Evolutionary conservation across 1,284 basidiomycete genomes (phyloP).

Genomic region (Malassezia slooffiae): DNA sequence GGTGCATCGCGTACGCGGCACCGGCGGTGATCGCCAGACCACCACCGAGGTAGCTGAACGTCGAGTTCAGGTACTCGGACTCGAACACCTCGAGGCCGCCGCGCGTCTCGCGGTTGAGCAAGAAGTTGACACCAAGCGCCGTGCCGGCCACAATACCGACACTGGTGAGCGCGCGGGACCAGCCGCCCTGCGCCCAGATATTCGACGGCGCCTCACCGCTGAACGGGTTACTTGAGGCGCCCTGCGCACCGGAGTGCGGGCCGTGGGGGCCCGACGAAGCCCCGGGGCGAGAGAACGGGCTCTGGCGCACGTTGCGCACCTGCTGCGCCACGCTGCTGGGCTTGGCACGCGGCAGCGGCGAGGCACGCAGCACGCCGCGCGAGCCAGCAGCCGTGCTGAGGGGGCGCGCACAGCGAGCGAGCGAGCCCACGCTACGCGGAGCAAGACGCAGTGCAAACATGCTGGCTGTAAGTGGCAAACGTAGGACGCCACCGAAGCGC

Average conservation of each 20-base stretch:
- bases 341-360: not conserved
- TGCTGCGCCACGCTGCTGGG: constrained; percentile 9
- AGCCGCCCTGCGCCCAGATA: constrained; percentile 23
- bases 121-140: constrained; percentile 38
- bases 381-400: not conserved
- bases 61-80: constrained; percentile 59
- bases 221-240: not conserved
- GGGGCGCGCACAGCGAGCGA: not conserved
- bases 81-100: constrained; percentile 23
- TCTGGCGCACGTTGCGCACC: constrained; percentile 12
- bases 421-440: not conserved
- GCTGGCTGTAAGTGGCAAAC: no score
- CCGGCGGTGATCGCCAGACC: constrained; percentile 66
- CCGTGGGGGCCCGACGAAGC: no score
- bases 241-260: no score
- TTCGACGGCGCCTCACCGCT: not conserved
- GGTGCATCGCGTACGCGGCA: constrained; percentile 67
- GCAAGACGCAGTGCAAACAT: constrained; percentile 4
- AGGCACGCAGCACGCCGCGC: no score
- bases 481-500: no score
- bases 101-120: constrained; percentile 43
- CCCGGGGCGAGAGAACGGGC: constrained; percentile 11
- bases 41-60: constrained; percentile 73
- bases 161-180: constrained; percentile 30
- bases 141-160: constrained; percentile 41